Evolutionary conservation across 78 protist genomes (phyloP).

Genomic region (Creolimax fragrantissima): DNA sequence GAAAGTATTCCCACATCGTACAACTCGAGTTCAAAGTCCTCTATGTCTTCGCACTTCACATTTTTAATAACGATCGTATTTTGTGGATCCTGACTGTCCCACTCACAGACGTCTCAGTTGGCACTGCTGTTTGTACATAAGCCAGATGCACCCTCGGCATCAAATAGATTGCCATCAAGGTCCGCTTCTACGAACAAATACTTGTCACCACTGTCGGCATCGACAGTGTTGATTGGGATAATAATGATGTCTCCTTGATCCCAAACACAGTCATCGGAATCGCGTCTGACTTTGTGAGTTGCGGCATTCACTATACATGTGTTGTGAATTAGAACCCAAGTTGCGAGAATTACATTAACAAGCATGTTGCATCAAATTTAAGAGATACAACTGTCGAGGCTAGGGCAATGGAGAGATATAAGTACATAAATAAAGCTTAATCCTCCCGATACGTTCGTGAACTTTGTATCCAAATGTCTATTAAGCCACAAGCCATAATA

Average conservation of each 20-base stretch:
- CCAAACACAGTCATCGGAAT: not conserved
- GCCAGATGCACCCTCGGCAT: not conserved
- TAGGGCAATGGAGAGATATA: too few species aligned
- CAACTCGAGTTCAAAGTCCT: not conserved
- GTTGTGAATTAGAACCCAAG: too few species aligned
- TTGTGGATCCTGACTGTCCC: too few species aligned
- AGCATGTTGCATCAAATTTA: too few species aligned
- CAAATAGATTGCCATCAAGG: not conserved
- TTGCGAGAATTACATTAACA: too few species aligned
- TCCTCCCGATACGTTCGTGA: too few species aligned
- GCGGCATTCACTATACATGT: too few species aligned
- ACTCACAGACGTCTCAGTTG: not conserved
- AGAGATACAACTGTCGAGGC: too few species aligned
- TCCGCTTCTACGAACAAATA: not conserved
- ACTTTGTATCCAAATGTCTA: too few species aligned
- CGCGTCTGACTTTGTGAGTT: not conserved
- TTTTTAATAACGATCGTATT: not conserved
- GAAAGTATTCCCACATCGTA: not conserved
- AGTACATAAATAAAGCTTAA: too few species aligned
- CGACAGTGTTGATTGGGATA: not conserved
- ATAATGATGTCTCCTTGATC: not conserved
- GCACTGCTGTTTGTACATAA: not conserved
- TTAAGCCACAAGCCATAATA: too few species aligned
- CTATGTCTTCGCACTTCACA: not conserved
- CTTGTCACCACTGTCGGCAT: not conserved